These are phyloP conservation scores for Begonia loranthoides DNA, from an alignment of 306 rosid genomes.

Conservation along the genomic window DNA sequence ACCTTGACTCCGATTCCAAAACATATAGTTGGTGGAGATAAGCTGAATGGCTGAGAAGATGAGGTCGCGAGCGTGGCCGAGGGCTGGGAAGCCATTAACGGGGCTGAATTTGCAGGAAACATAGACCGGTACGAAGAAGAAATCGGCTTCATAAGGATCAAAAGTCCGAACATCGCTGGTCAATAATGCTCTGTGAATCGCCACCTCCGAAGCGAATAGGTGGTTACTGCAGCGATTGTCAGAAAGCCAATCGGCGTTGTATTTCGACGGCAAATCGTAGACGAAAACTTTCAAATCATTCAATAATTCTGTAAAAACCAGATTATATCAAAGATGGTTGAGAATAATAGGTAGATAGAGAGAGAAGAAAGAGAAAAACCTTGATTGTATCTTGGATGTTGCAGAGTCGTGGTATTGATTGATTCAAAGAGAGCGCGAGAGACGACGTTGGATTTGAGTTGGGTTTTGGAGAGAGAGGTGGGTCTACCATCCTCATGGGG, in stretches of 20 bases:
- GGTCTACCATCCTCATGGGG: conserved; percentile 7
- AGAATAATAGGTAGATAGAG: neutral
- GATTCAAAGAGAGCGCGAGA: conserved; percentile 47
- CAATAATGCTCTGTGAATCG: conserved; percentile 58
- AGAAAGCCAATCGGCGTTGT: conserved; percentile 50
- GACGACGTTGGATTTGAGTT: conserved; percentile 16
- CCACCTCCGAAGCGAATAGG: conserved; percentile 77
- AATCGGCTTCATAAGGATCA: conserved; percentile 63
- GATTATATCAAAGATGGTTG: no score
- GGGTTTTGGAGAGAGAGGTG: conserved; percentile 17
- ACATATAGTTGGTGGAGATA: conserved; percentile 33
- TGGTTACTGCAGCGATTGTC: conserved; percentile 54
- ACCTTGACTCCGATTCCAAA: conserved; percentile 73
- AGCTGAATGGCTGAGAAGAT: conserved; percentile 44
- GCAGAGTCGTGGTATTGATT: conserved; percentile 11
- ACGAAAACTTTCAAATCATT: conserved; percentile 46
- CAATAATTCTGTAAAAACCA: conserved; percentile 10
- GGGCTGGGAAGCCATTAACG: conserved; percentile 79
- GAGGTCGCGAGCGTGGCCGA: conserved; percentile 79
- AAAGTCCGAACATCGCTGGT: conserved; percentile 42
- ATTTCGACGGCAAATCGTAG: conserved; percentile 59
- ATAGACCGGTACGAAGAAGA: conserved; percentile 87
- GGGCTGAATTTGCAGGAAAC: conserved; percentile 90
- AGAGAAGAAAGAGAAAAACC: conserved; percentile 15
- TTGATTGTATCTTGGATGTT: conserved; percentile 1